Percentiles rank a stretch among this genome's conserved stretches.
Conservation (phyloP, 179 eudicot species). For the Vitellaria paradoxa region DNA sequence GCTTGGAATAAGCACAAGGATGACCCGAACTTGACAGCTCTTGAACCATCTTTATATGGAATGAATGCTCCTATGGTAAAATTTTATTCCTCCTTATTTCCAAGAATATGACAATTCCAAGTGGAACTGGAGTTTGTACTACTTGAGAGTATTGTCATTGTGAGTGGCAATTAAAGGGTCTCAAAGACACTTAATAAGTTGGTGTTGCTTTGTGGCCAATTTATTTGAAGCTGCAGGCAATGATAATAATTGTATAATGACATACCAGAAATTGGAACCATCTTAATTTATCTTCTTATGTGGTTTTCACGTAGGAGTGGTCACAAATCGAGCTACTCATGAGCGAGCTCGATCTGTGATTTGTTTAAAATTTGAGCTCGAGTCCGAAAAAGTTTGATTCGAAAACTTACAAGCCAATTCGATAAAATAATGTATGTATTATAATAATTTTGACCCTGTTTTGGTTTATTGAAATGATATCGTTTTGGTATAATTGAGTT, state of each 20-base stretch:
- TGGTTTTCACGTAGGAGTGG: too few relatives aligned
- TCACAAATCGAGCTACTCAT: too few relatives aligned
- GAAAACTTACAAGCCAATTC: too few relatives aligned
- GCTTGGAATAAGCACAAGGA: conserved; percentile 83
- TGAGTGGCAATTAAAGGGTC: neutral
- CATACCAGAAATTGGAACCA: neutral
- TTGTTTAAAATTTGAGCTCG: too few relatives aligned
- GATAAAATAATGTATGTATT: too few relatives aligned
- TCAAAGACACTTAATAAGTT: neutral
- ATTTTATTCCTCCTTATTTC: conserved; percentile 2
- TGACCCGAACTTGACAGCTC: conserved; percentile 66
- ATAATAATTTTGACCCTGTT: too few relatives aligned
- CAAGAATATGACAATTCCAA: neutral
- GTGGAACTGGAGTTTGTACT: neutral
- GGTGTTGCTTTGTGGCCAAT: neutral
- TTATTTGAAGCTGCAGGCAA: neutral
- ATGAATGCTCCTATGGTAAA: conserved; percentile 24
- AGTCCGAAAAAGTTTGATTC: too few relatives aligned
- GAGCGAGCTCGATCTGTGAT: too few relatives aligned
- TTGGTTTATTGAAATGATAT: neutral
- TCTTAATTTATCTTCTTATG: too few relatives aligned
- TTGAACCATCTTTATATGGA: conserved; percentile 35
- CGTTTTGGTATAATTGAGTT: too few relatives aligned
- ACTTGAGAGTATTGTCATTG: neutral
- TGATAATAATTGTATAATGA: too few relatives aligned